Evolutionary conservation across 148 eudicot genomes (phyloP).

Genomic region (Mesembryanthemum crystallinum): DNA sequence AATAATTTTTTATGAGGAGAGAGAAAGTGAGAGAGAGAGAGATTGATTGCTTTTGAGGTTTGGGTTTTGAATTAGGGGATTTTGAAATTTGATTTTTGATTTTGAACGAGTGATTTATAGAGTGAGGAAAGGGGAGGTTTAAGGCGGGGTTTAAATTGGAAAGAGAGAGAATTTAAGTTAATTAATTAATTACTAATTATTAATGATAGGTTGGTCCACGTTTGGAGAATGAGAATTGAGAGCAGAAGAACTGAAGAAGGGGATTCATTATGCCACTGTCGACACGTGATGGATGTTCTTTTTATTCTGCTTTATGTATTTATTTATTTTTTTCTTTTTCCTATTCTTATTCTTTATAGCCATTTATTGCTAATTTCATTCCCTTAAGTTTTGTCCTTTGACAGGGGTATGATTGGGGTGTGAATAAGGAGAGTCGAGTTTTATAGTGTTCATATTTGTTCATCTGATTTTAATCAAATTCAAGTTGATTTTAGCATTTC

Average conservation of each 20-base stretch:
- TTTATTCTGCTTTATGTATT: neutral
- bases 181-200: too few species aligned
- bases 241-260: too few species aligned
- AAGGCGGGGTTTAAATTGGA: constrained; percentile 5
- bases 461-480: too few species aligned
- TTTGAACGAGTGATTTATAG: too few species aligned
- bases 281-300: neutral
- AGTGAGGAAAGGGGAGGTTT: neutral
- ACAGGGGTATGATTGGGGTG: too few species aligned
- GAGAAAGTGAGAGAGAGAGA: neutral
- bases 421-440: too few species aligned
- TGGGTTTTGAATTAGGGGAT: neutral
- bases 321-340: neutral
- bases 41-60: neutral
- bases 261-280: neutral
- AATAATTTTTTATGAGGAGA: neutral
- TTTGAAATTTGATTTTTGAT: neutral
- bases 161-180: neutral
- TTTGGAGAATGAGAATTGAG: neutral
- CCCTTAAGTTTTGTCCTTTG: too few species aligned
- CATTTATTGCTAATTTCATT: neutral
- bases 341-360: neutral
- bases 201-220: neutral
- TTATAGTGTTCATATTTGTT: too few species aligned
- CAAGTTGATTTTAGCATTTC: too few species aligned